phyloP scores from a whole-genome alignment of 306 rosid genomes.

The Glycine soja region DNA sequence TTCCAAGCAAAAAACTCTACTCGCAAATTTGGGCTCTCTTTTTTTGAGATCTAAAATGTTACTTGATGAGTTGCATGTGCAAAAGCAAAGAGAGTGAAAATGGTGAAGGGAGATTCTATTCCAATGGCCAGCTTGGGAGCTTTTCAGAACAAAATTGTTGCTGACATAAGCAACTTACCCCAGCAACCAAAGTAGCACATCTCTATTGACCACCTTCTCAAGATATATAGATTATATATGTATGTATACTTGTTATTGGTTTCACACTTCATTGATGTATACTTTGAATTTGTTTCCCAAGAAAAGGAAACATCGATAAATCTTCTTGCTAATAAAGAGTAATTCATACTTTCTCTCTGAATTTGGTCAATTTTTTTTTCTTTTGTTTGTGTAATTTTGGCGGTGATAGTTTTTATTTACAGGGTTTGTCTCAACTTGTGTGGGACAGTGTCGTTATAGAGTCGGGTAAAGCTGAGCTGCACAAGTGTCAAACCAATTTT shows the following conservation, averaged over 20 bases:
- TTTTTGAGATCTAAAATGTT: constrained; percentile 34
- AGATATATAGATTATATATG: too few relatives aligned
- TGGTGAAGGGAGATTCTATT: constrained; percentile 46
- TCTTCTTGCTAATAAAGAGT: constrained; percentile 74
- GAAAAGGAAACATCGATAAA: constrained; percentile 67
- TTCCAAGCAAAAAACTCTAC: too few relatives aligned
- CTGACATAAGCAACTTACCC: constrained; percentile 75
- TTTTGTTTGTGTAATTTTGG: constrained; percentile 8
- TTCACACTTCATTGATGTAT: constrained; percentile 13
- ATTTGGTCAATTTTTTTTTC: constrained; percentile 34
- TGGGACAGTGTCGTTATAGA: constrained; percentile 68
- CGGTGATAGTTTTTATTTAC: constrained; percentile 21
- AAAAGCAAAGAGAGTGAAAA: constrained; percentile 50
- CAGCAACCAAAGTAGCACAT: constrained; percentile 48
- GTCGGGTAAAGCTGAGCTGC: constrained; percentile 61
- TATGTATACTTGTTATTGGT: neutral
- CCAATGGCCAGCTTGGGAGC: constrained; percentile 54
- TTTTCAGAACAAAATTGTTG: constrained; percentile 61
- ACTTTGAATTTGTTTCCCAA: constrained; percentile 54
- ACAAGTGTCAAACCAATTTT: constrained; percentile 61
- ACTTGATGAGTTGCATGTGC: constrained; percentile 56
- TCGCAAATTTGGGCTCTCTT: constrained; percentile 6
- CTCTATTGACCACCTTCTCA: constrained; percentile 58
- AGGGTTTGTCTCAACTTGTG: constrained; percentile 46
- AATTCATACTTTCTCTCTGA: constrained; percentile 52